These are phyloP conservation scores for Excoecaria agallocha DNA, from an alignment of 345 rosid genomes.

Conservation along the genomic window DNA sequence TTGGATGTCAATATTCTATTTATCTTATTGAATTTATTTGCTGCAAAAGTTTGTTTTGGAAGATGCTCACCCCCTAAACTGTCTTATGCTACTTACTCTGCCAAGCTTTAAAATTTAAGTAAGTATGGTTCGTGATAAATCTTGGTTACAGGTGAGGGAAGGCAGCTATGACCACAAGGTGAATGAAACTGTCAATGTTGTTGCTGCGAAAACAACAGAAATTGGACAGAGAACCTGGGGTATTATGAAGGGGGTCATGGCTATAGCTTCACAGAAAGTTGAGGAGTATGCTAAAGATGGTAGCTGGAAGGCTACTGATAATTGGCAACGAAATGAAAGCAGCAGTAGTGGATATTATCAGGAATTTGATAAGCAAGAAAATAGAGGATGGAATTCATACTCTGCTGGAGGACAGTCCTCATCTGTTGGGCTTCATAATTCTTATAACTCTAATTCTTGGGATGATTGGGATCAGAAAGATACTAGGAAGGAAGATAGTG, in stretches of 20 bases:
- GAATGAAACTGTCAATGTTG: slow-evolving; percentile 88
- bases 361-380: slow-evolving; percentile 47
- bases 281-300: slow-evolving; percentile 87
- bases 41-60: neutral
- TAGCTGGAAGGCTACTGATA: slow-evolving; percentile 43
- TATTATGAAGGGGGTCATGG: slow-evolving; percentile 93
- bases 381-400: slow-evolving; percentile 60
- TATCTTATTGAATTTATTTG: neutral
- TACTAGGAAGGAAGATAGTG: slow-evolving; percentile 42
- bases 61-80: neutral
- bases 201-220: slow-evolving; percentile 79
- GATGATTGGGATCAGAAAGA: slow-evolving; percentile 85
- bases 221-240: slow-evolving; percentile 98
- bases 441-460: slow-evolving; percentile 66
- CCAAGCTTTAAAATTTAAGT: neutral
- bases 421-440: slow-evolving; percentile 39
- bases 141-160: slow-evolving; percentile 66
- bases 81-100: neutral
- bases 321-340: slow-evolving; percentile 53
- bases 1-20: neutral
- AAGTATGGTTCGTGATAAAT: slow-evolving; percentile 4
- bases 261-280: slow-evolving; percentile 81
- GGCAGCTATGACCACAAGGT: slow-evolving; percentile 89
- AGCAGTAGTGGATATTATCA: slow-evolving; percentile 61
- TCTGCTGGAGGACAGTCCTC: slow-evolving; percentile 59